Conservation (phyloP, 1,284 basidiomycete genomes). For the Tylopilus sp. region DNA sequence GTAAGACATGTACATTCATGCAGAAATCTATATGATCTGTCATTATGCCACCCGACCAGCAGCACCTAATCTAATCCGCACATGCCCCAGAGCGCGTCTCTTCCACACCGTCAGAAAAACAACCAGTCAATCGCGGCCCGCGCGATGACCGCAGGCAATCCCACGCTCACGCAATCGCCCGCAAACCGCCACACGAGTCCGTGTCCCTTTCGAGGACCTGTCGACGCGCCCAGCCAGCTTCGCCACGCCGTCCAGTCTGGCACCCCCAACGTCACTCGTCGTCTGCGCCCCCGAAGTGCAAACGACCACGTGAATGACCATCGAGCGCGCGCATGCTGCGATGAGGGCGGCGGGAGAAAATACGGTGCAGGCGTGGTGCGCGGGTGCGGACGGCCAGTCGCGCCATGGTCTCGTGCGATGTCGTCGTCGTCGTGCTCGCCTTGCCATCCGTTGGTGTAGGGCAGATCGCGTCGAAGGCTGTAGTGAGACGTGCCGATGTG, state of each 20-base stretch:
- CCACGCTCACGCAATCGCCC: constrained; percentile 26
- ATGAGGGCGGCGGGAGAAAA: constrained; percentile 26
- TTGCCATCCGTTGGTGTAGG: constrained; percentile 30
- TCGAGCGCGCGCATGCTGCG: constrained; percentile 14
- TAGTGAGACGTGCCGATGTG: constrained; percentile 27
- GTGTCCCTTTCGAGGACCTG: background rate
- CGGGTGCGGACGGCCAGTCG: background rate
- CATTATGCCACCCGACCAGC: constrained; percentile 8
- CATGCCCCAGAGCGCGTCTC: too few relatives aligned
- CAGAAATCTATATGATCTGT: background rate
- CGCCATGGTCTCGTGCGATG: background rate
- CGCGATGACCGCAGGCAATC: constrained; percentile 24
- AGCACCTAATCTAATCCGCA: background rate
- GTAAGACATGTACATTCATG: background rate
- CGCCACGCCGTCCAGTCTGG: constrained; percentile 28
- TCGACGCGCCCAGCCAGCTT: constrained; percentile 3
- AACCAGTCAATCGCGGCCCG: constrained; percentile 29
- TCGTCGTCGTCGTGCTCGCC: constrained; percentile 19
- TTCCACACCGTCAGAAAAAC: constrained; percentile 20
- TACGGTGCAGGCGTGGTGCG: constrained; percentile 11
- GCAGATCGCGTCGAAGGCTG: constrained; percentile 45
- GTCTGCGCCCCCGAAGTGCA: constrained; percentile 39
- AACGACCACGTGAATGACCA: constrained; percentile 36
- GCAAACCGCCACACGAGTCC: constrained; percentile 25
- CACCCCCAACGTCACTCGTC: constrained; percentile 37